These are phyloP conservation scores for Rubia peregrina DNA, from an alignment of 305 asterid genomes.

Conservation along the genomic window DNA sequence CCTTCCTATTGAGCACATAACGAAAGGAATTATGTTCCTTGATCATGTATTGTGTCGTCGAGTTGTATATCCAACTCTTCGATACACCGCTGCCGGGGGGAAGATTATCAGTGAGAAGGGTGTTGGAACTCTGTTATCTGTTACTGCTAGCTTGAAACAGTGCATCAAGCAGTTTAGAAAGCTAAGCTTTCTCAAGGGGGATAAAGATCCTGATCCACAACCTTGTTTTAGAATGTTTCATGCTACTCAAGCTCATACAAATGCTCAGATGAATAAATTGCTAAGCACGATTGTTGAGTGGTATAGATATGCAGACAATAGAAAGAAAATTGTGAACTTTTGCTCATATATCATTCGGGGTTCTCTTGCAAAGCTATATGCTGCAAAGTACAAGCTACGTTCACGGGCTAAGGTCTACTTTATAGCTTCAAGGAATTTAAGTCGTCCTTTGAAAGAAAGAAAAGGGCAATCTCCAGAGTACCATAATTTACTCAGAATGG, in stretches of 20 bases:
- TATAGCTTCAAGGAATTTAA: slow-evolving; percentile 70
- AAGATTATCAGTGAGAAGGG: slow-evolving; percentile 95
- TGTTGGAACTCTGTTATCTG: slow-evolving; percentile 83
- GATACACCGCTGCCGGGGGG: slow-evolving; percentile 95
- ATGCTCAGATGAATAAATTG: slow-evolving; percentile 93
- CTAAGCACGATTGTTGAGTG: slow-evolving; percentile 89
- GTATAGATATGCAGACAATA: slow-evolving; percentile 91
- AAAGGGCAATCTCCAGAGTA: slow-evolving; percentile 92
- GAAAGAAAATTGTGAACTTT: slow-evolving; percentile 88
- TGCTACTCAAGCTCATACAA: slow-evolving; percentile 95
- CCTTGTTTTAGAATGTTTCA: slow-evolving; percentile 98
- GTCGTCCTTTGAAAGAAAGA: slow-evolving; percentile 88
- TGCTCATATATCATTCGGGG: slow-evolving; percentile 90
- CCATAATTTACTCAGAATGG: slow-evolving; percentile 85
- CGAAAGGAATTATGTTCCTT: slow-evolving; percentile 93
- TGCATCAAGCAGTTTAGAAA: slow-evolving; percentile 85
- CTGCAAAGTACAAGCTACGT: slow-evolving; percentile 90
- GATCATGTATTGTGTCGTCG: slow-evolving; percentile 91
- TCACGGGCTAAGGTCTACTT: slow-evolving; percentile 94
- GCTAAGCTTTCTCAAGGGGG: slow-evolving; percentile 76
- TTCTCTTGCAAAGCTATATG: slow-evolving; percentile 95
- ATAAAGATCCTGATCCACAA: slow-evolving; percentile 94
- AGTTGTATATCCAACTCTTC: slow-evolving; percentile 87
- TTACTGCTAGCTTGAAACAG: slow-evolving; percentile 88
- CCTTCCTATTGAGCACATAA: slow-evolving; percentile 90